Base-by-base conservation (phyloP, 495 filamentous ascomycete genomes). In the Talaromyces trachyspermus region DNA sequence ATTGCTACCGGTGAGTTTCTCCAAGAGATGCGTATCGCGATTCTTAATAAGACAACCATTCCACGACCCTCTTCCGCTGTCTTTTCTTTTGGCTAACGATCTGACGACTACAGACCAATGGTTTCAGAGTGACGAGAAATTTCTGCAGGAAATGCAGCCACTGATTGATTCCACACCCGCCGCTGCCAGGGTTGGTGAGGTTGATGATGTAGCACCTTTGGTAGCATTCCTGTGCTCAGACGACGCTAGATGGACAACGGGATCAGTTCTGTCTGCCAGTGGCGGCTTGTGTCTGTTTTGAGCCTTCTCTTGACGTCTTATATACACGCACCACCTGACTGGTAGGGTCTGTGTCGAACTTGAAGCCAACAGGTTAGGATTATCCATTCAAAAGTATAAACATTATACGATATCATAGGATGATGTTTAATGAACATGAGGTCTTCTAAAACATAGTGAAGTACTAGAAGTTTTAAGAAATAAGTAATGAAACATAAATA, bases 181-280 rank as follows among this genome's bases (percentile, higher is more conserved):
- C 9, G 53, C 32, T n/a, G 43, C 49, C 2, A 33, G 53, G 12
- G n/a, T 51, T 22, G 53, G 42, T 12, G 49, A 55, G 27, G 49
- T 50, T 14, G 53, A 52, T 19, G 49, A 51, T 41, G 43, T 52
- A 12, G 53, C 49, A 5, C 49, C 44, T 29, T 12, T 72, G 1
- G 48, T 67, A 1, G 74, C 70, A 12, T 68, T 70, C 0, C 35
- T 50, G 14, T 50, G 48, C 24, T 40, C 33, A 10, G 52, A 51
- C 14, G 42, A 42, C 4, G 48, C 32, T 18, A 36, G 52, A 14
- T 54, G 52, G 52, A 46, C 45, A 12, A 54, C 35, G 1, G 52
- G 52, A 15, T 35, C 40, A 17, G 46, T 49, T 20, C 15, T 54
- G 0, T 42, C 35, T 24, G 48, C 43, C 6, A 47, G 40, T 22